Percentiles rank a stretch among this genome's conserved stretches.
These are phyloP conservation scores for Colletotrichum sp. DNA, from an alignment of 2,329 filamentous ascomycete genomes.

Conservation along the genomic window DNA sequence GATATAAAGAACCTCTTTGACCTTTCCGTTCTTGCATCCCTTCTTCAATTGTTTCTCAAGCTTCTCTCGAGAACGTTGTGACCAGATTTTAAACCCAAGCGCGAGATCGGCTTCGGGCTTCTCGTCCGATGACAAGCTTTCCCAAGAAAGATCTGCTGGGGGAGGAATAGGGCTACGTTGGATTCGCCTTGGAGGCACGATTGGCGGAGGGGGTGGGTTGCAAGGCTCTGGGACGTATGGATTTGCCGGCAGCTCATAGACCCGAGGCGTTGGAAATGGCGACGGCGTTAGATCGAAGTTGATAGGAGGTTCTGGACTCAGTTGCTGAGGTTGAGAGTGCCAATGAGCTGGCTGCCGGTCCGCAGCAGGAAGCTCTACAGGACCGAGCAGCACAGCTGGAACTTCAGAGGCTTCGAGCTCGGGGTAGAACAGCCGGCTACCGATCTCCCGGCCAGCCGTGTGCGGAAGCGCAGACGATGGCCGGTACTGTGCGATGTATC, in stretches of 20 bases:
- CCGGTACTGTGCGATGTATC: not conserved
- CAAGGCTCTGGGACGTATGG: not conserved
- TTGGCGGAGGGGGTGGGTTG: not conserved
- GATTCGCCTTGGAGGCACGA: not conserved
- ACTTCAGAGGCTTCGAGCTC: not conserved
- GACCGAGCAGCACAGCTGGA: not conserved
- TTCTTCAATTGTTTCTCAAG: not conserved
- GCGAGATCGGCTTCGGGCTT: not conserved
- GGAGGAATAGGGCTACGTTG: not conserved
- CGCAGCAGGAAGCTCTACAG: not conserved
- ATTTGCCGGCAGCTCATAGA: not conserved
- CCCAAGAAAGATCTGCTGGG: not conserved
- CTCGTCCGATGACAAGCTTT: not conserved
- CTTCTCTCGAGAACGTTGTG: not conserved
- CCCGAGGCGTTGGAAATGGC: not conserved
- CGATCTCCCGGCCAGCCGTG: not conserved
- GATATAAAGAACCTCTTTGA: not conserved
- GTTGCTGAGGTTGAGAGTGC: not conserved
- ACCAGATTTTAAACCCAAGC: not conserved
- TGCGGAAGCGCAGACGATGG: not conserved
- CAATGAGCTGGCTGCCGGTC: not conserved
- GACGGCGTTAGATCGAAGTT: not conserved
- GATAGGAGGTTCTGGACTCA: fast-evolving
- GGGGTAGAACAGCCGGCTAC: not conserved
- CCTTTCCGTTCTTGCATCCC: not conserved